phyloP scores from a whole-genome alignment of 495 filamentous ascomycete genomes.

The Friedmanniomyces simplex region DNA sequence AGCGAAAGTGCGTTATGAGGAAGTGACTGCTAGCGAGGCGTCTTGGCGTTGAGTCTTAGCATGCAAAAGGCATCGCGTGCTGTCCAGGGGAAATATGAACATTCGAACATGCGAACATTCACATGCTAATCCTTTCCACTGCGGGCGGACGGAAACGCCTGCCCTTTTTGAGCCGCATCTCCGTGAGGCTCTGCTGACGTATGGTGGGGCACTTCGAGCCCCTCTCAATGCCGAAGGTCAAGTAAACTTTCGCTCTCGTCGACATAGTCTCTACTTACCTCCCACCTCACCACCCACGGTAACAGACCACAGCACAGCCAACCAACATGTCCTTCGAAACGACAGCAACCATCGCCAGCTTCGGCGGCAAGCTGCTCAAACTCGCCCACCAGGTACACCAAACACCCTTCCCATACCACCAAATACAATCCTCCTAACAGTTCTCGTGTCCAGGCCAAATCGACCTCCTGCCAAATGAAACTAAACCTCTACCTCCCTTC shows the following conservation, averaged over 20 bases:
- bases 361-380: constrained; percentile 92
- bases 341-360: constrained; percentile 80
- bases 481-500: constrained; percentile 61
- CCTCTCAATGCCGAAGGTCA: not conserved
- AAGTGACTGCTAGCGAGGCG: constrained; percentile 11
- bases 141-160: not conserved
- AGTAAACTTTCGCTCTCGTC: not conserved
- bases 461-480: constrained; percentile 56
- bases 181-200: constrained; percentile 6
- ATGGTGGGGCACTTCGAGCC: not conserved
- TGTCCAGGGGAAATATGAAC: not conserved
- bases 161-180: not conserved
- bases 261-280: not conserved
- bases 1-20: not conserved
- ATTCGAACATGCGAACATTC: not conserved
- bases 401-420: not conserved
- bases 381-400: constrained; percentile 58
- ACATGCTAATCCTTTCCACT: not conserved
- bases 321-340: constrained; percentile 65
- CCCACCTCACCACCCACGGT: not conserved
- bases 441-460: constrained; percentile 38
- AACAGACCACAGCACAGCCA: not conserved
- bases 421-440: not conserved
- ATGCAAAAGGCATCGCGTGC: not conserved
- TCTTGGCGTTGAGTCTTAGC: not conserved